A percentile compares a stretch with the other conserved stretches of the same genome.
These are phyloP conservation scores for Prunella vulgaris DNA, from an alignment of 257 asterid genomes.

Conservation along the genomic window DNA sequence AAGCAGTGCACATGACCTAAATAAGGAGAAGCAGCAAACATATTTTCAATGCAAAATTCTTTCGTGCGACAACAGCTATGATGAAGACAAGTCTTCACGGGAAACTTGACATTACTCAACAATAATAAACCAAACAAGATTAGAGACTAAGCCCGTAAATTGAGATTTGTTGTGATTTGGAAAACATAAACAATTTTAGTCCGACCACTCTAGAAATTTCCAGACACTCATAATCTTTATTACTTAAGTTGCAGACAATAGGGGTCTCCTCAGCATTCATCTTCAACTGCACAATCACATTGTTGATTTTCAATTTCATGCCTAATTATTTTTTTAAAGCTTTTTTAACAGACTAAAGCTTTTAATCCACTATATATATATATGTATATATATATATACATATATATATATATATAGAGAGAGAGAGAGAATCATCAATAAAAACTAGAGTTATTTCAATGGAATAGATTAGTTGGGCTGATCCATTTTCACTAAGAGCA, in stretches of 20 bases:
- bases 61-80: neutral
- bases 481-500: too few species aligned
- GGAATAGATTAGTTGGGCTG: too few species aligned
- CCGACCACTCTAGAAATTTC: neutral
- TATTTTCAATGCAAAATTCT: neutral
- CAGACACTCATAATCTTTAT: neutral
- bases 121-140: neutral
- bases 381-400: too few species aligned
- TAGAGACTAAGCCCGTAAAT: neutral
- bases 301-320: neutral
- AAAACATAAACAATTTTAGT: neutral
- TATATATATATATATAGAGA: too few species aligned
- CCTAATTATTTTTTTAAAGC: neutral
- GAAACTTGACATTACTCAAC: neutral
- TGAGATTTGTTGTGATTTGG: neutral
- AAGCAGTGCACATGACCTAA: slow-evolving; percentile 63
- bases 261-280: neutral
- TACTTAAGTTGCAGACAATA: neutral
- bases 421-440: too few species aligned
- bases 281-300: neutral
- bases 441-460: too few species aligned
- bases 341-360: too few species aligned
- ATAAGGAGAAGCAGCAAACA: neutral
- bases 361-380: too few species aligned
- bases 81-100: neutral